Percentiles rank a stretch among this genome's conserved stretches.
Conservation (phyloP, 371 early-diverging fungal genomes). For the Apophysomyces trapeziformis region DNA sequence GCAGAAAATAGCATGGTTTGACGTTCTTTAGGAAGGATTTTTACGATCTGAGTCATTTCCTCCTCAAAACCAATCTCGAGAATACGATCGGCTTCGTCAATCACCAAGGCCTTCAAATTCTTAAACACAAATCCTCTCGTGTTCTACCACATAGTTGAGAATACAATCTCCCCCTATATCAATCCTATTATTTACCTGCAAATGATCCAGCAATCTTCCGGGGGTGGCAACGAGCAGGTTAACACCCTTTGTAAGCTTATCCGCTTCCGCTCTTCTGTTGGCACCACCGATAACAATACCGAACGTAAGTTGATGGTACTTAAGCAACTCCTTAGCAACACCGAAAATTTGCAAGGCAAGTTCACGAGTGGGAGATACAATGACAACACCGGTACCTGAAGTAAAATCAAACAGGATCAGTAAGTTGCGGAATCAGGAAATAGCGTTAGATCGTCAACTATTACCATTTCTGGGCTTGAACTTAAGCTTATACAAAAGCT, state of each 20-base stretch:
- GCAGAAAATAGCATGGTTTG: constrained; percentile 99
- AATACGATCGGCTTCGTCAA: constrained; percentile 99
- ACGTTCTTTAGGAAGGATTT: constrained; percentile 82
- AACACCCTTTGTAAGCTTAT: constrained; percentile 92
- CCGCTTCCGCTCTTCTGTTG: constrained; percentile 94
- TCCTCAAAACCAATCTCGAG: constrained; percentile 98
- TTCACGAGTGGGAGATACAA: constrained; percentile 99
- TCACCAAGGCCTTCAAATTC: constrained; percentile 89
- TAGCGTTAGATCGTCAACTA: background rate
- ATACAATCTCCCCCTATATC: background rate
- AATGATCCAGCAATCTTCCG: constrained; percentile 96
- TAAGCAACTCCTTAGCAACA: constrained; percentile 92
- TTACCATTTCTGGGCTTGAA: constrained; percentile 94
- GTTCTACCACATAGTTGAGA: constrained; percentile 49
- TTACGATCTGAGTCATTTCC: constrained; percentile 97
- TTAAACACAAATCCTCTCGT: constrained; percentile 92
- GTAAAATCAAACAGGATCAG: background rate
- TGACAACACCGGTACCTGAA: constrained; percentile 87
- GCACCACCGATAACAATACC: constrained; percentile 98
- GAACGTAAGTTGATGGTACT: constrained; percentile 88
- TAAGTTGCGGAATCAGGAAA: background rate
- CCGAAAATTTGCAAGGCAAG: constrained; percentile 99
- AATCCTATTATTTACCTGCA: constrained; percentile 46
- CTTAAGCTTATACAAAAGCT: constrained; percentile 81
- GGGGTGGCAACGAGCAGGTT: constrained; percentile 98